These are phyloP conservation scores for Sarcodon aspratus DNA, from an alignment of 768 basidiomycete species.

Conservation along the genomic window DNA sequence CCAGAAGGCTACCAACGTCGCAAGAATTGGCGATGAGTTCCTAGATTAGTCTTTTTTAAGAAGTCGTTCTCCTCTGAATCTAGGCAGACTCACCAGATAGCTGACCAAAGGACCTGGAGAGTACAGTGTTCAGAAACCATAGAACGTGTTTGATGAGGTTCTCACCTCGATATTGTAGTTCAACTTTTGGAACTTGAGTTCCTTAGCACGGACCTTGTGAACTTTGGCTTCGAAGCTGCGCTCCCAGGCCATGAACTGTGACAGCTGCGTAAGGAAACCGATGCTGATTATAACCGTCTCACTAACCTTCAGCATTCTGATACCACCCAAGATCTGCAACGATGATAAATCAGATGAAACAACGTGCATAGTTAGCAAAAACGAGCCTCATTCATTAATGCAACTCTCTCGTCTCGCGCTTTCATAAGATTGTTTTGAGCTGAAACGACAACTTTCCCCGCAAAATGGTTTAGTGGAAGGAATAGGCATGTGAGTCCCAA, in stretches of 20 bases:
- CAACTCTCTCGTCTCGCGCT: conserved; percentile 79
- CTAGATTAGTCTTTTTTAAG: conserved; percentile 27
- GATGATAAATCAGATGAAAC: background rate
- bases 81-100: conserved; percentile 39
- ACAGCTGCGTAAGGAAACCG: background rate
- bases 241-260: conserved; percentile 90
- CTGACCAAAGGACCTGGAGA: conserved; percentile 31
- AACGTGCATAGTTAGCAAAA: conserved; percentile 4
- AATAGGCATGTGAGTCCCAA: conserved; percentile 58
- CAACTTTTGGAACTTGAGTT: conserved; percentile 73
- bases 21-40: conserved; percentile 38
- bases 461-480: conserved; percentile 73
- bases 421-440: conserved; percentile 88
- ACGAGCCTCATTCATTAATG: conserved; percentile 89
- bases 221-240: conserved; percentile 77
- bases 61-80: background rate
- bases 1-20: conserved; percentile 39
- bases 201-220: conserved; percentile 62
- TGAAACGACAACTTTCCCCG: conserved; percentile 65
- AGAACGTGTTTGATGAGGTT: background rate
- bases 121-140: conserved; percentile 1
- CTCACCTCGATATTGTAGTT: conserved; percentile 79
- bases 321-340: conserved; percentile 68
- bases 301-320: conserved; percentile 89
- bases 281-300: conserved; percentile 7